Evolutionary conservation across 1,284 basidiomycete species (phyloP).

Genomic region (Ustilago shanxiensis): DNA sequence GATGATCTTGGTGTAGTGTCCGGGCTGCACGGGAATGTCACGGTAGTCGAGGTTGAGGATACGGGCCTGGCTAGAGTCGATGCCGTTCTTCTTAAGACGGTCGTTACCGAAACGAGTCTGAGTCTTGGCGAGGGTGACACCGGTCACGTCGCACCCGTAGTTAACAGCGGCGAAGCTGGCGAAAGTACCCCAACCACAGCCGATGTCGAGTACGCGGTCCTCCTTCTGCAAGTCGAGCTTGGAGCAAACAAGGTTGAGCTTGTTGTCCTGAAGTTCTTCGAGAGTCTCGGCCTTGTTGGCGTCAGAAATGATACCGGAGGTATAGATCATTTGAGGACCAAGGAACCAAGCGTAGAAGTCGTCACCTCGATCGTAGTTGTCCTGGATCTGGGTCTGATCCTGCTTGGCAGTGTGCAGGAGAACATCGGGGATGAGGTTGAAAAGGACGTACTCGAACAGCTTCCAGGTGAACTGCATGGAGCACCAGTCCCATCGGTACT

Average conservation of each 20-base stretch:
- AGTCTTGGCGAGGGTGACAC: slow-evolving; percentile 90
- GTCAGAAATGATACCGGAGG: slow-evolving; percentile 87
- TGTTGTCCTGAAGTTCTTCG: slow-evolving; percentile 98
- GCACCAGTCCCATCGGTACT: slow-evolving; percentile 95
- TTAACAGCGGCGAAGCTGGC: slow-evolving; percentile 96
- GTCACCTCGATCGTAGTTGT: slow-evolving; percentile 89
- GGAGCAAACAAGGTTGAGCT: slow-evolving; percentile 91
- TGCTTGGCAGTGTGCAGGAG: slow-evolving; percentile 89
- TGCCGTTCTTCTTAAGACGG: slow-evolving; percentile 84
- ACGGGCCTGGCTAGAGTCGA: slow-evolving; percentile 82
- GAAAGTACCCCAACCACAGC: slow-evolving; percentile 98
- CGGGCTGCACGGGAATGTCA: slow-evolving; percentile 85
- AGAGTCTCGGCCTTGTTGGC: slow-evolving; percentile 84
- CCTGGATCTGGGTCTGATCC: slow-evolving; percentile 95
- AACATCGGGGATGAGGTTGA: slow-evolving; percentile 89
- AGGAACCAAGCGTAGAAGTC: slow-evolving; percentile 80
- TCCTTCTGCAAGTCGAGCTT: slow-evolving; percentile 88
- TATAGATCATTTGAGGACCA: slow-evolving; percentile 97
- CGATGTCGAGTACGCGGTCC: slow-evolving; percentile 89
- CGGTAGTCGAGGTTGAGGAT: slow-evolving; percentile 96
- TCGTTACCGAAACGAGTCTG: slow-evolving; percentile 93
- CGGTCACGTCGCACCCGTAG: slow-evolving; percentile 92
- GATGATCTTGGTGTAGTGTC: slow-evolving; percentile 92
- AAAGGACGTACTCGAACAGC: slow-evolving; percentile 94
- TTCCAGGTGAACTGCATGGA: slow-evolving; percentile 85